phyloP scores from a whole-genome alignment of 371 early-diverging fungal genomes.

The Synchytrium microbalum region DNA sequence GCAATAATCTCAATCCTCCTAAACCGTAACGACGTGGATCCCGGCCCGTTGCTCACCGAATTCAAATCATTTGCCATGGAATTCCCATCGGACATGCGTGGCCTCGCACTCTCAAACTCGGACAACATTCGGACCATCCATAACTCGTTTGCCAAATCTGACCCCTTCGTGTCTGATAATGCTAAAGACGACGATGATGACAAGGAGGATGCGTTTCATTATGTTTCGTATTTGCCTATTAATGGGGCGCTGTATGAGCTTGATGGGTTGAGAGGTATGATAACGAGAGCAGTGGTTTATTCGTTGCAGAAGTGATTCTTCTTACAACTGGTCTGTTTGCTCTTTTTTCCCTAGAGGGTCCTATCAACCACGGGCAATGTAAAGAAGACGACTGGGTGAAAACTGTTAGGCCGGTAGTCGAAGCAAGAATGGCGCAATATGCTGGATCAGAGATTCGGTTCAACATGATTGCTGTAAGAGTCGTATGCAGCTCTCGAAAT shows the following conservation, averaged over 20 bases:
- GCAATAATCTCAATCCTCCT: conserved; percentile 82
- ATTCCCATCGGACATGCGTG: conserved; percentile 14
- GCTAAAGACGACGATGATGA: conserved; percentile 44
- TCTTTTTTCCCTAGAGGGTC: conserved; percentile 34
- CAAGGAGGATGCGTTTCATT: conserved; percentile 55
- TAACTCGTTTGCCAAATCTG: conserved; percentile 19
- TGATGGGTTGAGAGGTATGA: conserved; percentile 61
- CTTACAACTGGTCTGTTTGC: too few species aligned
- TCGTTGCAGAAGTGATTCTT: too few species aligned
- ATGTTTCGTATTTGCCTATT: conserved; percentile 76
- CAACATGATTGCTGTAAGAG: conserved; percentile 1
- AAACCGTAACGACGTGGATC: conserved; percentile 58
- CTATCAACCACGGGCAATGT: conserved; percentile 15
- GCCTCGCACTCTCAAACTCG: conserved; percentile 15
- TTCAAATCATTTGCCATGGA: conserved; percentile 71
- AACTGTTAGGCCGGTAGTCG: background rate
- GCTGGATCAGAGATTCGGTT: conserved; percentile 1
- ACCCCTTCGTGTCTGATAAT: conserved; percentile 3
- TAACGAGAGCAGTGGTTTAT: too few species aligned
- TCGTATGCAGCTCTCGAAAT: background rate
- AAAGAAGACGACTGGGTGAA: background rate
- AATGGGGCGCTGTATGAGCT: conserved; percentile 74
- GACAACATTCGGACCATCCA: conserved; percentile 18
- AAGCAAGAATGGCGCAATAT: background rate
- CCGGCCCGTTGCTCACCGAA: conserved; percentile 60